These are phyloP conservation scores for Harringtonia lauricola DNA, from an alignment of 2,329 filamentous ascomycete genomes.

Conservation along the genomic window DNA sequence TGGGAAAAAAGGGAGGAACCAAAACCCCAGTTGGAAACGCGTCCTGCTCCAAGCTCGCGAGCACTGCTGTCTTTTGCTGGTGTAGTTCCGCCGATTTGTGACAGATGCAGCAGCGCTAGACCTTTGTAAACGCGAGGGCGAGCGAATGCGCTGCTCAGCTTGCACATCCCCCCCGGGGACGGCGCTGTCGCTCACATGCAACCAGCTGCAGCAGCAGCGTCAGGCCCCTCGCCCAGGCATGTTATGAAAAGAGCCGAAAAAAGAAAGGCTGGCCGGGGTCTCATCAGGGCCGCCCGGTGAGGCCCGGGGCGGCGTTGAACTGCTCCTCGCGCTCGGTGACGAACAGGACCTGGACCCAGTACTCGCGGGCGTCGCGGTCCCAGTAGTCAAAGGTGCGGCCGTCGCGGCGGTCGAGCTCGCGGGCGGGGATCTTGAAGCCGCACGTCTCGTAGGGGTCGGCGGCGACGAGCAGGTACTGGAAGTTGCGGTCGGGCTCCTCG, in stretches of 20 bases:
- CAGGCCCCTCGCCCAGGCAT: too few species aligned
- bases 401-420: constrained; percentile 83
- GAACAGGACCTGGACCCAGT: constrained; percentile 96
- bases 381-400: constrained; percentile 90
- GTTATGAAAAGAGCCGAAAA: not conserved
- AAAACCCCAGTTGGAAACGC: too few species aligned
- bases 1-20: too few species aligned
- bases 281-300: constrained; percentile 37
- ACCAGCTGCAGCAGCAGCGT: too few species aligned
- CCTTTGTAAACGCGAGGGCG: too few species aligned
- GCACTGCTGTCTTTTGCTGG: too few species aligned
- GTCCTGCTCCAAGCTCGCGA: too few species aligned
- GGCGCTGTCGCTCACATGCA: too few species aligned
- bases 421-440: constrained; percentile 87
- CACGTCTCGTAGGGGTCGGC: constrained; percentile 98
- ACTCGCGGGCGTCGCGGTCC: constrained; percentile 91
- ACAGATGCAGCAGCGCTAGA: too few species aligned
- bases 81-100: too few species aligned
- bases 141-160: too few species aligned
- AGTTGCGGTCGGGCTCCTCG: constrained; percentile 88
- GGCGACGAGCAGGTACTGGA: constrained; percentile 88
- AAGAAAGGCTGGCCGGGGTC: not conserved
- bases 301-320: constrained; percentile 55
- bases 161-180: too few species aligned
- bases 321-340: constrained; percentile 96